Evolutionary conservation across 2,329 filamentous ascomycete species (phyloP), one percentile per base, ranked within the genome.

Genomic region (Gaeumannomyces sp.): DNA sequence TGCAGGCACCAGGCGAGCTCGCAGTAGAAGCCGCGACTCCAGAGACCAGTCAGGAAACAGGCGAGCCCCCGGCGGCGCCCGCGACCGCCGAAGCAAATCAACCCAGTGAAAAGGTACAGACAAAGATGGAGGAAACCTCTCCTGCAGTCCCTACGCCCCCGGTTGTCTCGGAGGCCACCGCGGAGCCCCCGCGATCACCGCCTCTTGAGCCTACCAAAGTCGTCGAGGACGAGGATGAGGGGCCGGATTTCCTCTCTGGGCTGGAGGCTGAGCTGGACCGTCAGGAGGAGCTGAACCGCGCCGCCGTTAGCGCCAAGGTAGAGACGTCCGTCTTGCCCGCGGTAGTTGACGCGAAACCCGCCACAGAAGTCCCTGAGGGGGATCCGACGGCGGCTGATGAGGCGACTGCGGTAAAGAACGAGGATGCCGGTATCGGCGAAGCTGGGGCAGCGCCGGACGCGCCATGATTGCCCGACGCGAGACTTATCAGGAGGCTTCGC

Each of bases 181-280:
- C 56, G 11, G 16, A 27, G 58, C 62, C 62, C 27, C 33, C 58
- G 27, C 62, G 33, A 16, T 64, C 62, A 10, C 62, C 62, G 25
- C 57, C 62, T 10, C 22, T 60, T 19, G 33, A 31, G 13, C 62
- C 62, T 35, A 50, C 62, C 11, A 64, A 50, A 14, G 27, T 59
- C 13, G 16, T 45, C 2, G 62, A 64, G 33, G 62, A 64, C 25
- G 62, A 59, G 4, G 57, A 59, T 4, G 62, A 64, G 2, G 62
- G 35, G 14, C 62, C 62, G 5, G 62, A 64, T n/a, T 31, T 64
- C 33, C 58, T 64, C 27, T 59, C 53, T 8, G 62, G 62, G 35
- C 62, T 64, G 7, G 62, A 64, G 57, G 62, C 62, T 8, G 56
- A 64, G 57, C 35, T 64, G 33, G 28, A 64, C 25, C 56, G 56